Conservation (phyloP, 306 rosid genomes). For the Rubus parviflorus region DNA sequence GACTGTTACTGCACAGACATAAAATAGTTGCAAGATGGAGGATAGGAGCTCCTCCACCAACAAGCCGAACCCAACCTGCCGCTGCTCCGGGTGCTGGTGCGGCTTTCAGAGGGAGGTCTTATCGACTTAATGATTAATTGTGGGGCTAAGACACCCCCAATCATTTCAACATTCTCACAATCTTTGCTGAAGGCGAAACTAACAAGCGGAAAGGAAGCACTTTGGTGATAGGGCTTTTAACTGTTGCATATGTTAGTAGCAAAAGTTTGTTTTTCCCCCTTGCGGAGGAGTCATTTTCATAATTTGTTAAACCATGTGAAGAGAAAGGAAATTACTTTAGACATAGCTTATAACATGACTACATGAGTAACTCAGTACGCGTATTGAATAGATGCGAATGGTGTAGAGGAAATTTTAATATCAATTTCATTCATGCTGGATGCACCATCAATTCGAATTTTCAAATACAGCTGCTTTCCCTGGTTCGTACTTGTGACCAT, state of each 20-base stretch:
- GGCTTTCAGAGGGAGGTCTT: slow-evolving; percentile 85
- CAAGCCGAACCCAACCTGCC: slow-evolving; percentile 33
- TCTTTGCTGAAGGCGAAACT: slow-evolving; percentile 29
- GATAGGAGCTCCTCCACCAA: slow-evolving; percentile 65
- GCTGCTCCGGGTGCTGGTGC: slow-evolving; percentile 50
- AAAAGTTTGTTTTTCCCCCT: not conserved
- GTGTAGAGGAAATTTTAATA: not conserved
- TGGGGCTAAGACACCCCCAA: slow-evolving; percentile 7
- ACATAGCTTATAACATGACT: not conserved
- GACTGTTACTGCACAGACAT: slow-evolving; percentile 54
- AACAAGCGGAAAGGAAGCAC: slow-evolving; percentile 23
- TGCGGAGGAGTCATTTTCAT: not conserved
- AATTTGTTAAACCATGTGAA: slow-evolving; percentile 6
- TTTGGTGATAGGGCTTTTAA: slow-evolving; percentile 10
- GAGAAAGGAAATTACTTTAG: not conserved
- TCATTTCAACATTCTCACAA: not conserved
- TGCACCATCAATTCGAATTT: not conserved
- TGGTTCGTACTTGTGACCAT: not conserved
- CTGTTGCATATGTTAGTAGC: slow-evolving; percentile 12
- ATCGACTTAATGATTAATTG: slow-evolving; percentile 56
- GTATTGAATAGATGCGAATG: not conserved
- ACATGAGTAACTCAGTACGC: not conserved
- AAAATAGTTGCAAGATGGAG: slow-evolving; percentile 78
- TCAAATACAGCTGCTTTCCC: not conserved
- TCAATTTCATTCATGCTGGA: not conserved